Evolutionary conservation across 495 filamentous ascomycete genomes (phyloP), one percentile per base, ranked within the genome.

Genomic region (Tricharina praecox): DNA sequence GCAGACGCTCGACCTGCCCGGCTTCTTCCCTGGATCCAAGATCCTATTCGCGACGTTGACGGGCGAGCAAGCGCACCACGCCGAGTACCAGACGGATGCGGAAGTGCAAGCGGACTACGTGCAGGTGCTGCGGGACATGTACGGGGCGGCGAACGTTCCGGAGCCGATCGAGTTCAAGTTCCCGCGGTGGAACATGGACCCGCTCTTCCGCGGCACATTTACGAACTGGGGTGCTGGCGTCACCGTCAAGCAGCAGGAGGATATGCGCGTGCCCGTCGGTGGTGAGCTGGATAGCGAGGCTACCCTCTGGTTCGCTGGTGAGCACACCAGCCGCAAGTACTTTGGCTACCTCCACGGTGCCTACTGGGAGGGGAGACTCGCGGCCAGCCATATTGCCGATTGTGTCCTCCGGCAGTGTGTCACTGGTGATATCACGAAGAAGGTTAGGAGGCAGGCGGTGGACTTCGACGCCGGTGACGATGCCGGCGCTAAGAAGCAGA

Each of bases 1-100:
- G 66, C 79, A 86, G 61, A 78, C 79, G 2, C 69, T 85, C 1
- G 68, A 70, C 10, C 59, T 61, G 3, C 65, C 67, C 0, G 74
- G 69, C 28, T 82, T 85, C 63, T 65, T 76, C 37, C 71, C 71
- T 7, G 76, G 68, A 8, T 77, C 72, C 0, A 72, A 76, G 52
- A 78, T 83, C 55, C 62, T 83, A 45, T 82, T 86, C 61, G 76
- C 72, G 2, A 85, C 79, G n/a, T 71, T 83, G 0, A 73, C 77
- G 21, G 63, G 66, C 2, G 60, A 69, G 13, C 65, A 79, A 45
- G 69, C 75, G n/a, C 78, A 78, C 54, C 67, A 66, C 16, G 71
- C 73, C n/a, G 81, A 84, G 58, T 59, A 64, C 7, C 79, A 83
- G 58, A 62, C 69, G 18, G 70, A 81, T 54, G 72, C 70, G 3